phyloP scores from a whole-genome alignment of 1,284 basidiomycete species.

The Mycena citricolor region DNA sequence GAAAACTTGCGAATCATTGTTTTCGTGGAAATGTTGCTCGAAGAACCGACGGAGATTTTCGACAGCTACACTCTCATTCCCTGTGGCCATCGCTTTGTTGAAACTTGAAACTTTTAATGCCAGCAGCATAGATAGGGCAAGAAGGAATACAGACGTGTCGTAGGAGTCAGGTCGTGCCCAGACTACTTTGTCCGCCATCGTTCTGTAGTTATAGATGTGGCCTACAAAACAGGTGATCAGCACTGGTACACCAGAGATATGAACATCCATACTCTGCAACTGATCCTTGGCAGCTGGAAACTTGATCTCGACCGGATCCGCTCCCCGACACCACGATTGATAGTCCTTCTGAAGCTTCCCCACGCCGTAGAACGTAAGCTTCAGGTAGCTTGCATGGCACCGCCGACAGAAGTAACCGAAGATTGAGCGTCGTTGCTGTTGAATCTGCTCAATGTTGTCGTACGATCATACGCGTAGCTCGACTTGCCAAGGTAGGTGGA shows the following conservation, averaged over 20 bases:
- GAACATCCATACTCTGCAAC: constrained; percentile 48
- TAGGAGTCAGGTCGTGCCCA: constrained; percentile 64
- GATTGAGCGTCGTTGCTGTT: constrained; percentile 65
- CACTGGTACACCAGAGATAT: neutral
- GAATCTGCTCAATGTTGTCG: constrained; percentile 11
- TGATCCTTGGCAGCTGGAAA: constrained; percentile 51
- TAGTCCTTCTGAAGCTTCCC: constrained; percentile 64
- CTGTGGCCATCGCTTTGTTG: constrained; percentile 58
- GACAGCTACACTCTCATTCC: constrained; percentile 65
- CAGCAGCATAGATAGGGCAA: neutral
- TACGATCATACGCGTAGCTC: neutral
- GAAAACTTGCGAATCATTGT: constrained; percentile 67
- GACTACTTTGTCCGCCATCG: constrained; percentile 60
- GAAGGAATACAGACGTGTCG: constrained; percentile 47
- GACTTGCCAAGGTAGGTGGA: constrained; percentile 13
- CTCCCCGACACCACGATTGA: constrained; percentile 56
- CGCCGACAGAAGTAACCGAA: constrained; percentile 79
- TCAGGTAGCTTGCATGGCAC: constrained; percentile 69
- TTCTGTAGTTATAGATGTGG: constrained; percentile 65
- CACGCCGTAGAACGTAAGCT: constrained; percentile 70
- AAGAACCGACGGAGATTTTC: constrained; percentile 76
- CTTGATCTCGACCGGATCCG: constrained; percentile 46
- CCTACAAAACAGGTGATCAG: constrained; percentile 25
- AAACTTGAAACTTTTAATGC: constrained; percentile 46
- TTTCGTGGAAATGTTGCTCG: constrained; percentile 78